Conservation (phyloP, 2,329 filamentous ascomycete species). For the Aspergillus neotritici region DNA sequence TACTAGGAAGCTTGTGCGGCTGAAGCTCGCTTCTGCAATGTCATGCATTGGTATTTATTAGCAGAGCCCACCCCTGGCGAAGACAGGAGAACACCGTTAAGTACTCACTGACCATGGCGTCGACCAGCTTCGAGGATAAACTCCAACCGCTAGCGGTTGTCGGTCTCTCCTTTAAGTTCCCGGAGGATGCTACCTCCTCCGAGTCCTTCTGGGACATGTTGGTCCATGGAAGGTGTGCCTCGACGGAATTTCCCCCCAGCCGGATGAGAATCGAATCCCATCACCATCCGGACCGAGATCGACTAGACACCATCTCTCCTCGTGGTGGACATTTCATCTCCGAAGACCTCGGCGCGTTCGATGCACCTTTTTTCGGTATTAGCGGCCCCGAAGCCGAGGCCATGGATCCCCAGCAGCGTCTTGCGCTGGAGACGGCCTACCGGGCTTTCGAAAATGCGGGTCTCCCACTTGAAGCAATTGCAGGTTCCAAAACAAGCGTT, state of each 20-base stretch:
- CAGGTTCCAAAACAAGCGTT: conserved; percentile 29
- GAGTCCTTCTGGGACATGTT: conserved; percentile 20
- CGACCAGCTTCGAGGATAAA: background rate
- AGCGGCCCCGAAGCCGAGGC: conserved; percentile 18
- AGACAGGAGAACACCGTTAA: too few species aligned
- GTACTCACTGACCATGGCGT: background rate
- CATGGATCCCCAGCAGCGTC: conserved; percentile 30
- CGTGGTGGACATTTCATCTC: conserved; percentile 16
- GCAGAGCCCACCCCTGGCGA: too few species aligned
- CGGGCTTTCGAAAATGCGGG: conserved; percentile 26
- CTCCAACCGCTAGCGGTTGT: conserved; percentile 18
- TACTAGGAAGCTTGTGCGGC: too few species aligned
- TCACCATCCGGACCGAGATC: conserved; percentile 17
- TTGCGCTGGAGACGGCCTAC: conserved; percentile 26
- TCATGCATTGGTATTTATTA: too few species aligned
- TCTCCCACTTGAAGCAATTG: conserved; percentile 20
- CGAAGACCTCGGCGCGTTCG: conserved; percentile 25
- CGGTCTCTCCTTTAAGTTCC: conserved; percentile 17
- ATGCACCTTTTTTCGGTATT: conserved; percentile 30
- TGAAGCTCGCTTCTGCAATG: too few species aligned
- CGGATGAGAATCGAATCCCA: conserved; percentile 21
- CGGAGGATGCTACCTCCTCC: conserved; percentile 14
- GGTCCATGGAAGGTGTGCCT: conserved; percentile 13
- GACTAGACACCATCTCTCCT: conserved; percentile 8
- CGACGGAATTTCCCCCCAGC: conserved; percentile 18